Evolutionary conservation across 2,329 filamentous ascomycete genomes (phyloP), one percentile per base, ranked within the genome.

Genomic region (Ophiostoma angusticollis): DNA sequence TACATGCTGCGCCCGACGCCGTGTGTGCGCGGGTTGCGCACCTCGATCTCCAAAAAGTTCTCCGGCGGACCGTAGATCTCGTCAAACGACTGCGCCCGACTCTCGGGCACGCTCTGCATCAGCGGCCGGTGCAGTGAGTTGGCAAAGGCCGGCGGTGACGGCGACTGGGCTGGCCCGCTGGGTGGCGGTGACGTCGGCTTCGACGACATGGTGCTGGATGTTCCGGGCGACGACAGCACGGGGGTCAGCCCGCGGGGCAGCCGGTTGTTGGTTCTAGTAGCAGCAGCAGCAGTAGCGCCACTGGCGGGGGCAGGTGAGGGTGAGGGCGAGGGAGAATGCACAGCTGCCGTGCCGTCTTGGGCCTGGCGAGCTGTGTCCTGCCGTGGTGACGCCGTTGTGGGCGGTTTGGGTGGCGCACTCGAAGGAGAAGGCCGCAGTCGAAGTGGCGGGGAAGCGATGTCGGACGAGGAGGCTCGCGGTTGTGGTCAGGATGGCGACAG

Each of bases 11-110:
- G 84, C 48, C 87, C 89, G 55, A 91, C 86, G 58, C 93, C 91
- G 62, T 93, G 85, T 21, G 87, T 94, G 63, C 86, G 80, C 24
- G 91, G 91, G 59, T 91, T 91, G 58, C 82, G 82, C 52, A 96
- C 87, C 71, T 98, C 91, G 48, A 98, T 94, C 68, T 98, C 91
- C 39, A 98, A 74, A 58, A 96, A 95, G 68, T 98, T 98, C 70
- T 98, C 91, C 6, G 91, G 91, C 34, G 89, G 85, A 12, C 87
- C 91, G 62, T 98, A 98, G 59, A 96, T 94, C 71, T 98, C 91
- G 64, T 98, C 91, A 58, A 95, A 96, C 56, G 82, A 91, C 68
- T 98, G 91, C 63, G 84, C 78, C 54, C 87, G 83, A 50, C 82
- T 76, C 56, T 79, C 75, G 34, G 75, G 75, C 65, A 80, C 74